Conservation (phyloP, 2,329 filamentous ascomycete genomes). For the Chaetomium globosum region DNA sequence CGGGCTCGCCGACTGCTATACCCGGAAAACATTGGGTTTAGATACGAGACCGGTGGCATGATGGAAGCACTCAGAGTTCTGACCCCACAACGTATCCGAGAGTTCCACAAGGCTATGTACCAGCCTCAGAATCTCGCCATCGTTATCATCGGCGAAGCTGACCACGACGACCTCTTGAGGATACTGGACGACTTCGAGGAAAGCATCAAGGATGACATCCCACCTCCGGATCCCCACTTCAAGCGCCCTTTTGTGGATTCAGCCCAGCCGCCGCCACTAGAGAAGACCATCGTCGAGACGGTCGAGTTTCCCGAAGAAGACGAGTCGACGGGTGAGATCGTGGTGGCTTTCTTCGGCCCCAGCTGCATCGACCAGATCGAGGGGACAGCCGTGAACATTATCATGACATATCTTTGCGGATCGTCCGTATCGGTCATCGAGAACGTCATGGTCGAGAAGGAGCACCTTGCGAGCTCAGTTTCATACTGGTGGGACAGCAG, state of each 20-base stretch:
- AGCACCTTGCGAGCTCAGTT: conserved; percentile 86
- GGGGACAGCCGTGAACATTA: conserved; percentile 73
- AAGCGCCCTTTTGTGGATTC: conserved; percentile 91
- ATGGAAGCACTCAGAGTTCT: conserved; percentile 86
- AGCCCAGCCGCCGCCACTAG: conserved; percentile 70
- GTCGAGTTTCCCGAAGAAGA: conserved; percentile 96
- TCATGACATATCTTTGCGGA: conserved; percentile 85
- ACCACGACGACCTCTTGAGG: conserved; percentile 76
- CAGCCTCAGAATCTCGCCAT: conserved; percentile 94
- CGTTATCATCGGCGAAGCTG: conserved; percentile 87
- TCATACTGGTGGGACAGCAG: conserved; percentile 77
- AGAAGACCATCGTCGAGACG: conserved; percentile 71
- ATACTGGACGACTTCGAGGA: conserved; percentile 88
- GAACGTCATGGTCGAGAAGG: conserved; percentile 88
- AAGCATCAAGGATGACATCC: conserved; percentile 80
- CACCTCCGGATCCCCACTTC: conserved; percentile 73
- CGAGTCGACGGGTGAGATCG: conserved; percentile 86
- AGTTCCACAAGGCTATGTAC: conserved; percentile 96
- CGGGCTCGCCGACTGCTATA: conserved; percentile 79
- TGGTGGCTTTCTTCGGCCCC: conserved; percentile 85
- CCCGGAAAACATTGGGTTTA: conserved; percentile 85
- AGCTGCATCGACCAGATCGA: conserved; percentile 70
- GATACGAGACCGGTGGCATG: conserved; percentile 98
- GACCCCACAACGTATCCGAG: conserved; percentile 86
- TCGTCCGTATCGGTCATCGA: conserved; percentile 92